These are phyloP conservation scores for Penicillium sp. DNA, from an alignment of 2,329 filamentous ascomycete species.

Conservation along the genomic window DNA sequence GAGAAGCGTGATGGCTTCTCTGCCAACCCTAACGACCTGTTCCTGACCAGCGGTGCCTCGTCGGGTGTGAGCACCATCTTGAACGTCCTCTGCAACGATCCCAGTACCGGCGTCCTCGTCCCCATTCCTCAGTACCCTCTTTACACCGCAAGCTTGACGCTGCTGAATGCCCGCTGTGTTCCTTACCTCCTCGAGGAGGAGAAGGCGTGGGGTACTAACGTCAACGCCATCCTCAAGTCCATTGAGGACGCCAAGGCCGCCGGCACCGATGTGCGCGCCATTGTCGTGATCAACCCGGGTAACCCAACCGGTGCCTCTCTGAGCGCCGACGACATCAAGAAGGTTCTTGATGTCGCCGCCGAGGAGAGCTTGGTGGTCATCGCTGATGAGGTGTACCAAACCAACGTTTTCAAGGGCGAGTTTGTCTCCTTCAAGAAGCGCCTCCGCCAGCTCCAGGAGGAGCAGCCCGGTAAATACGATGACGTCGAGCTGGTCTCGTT, in stretches of 20 bases:
- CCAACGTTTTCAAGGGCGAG: constrained; percentile 91
- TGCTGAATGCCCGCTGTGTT: constrained; percentile 82
- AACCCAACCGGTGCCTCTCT: constrained; percentile 94
- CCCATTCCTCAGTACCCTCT: constrained; percentile 98
- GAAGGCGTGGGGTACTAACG: constrained; percentile 81
- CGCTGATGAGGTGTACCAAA: constrained; percentile 98
- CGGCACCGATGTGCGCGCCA: constrained; percentile 83
- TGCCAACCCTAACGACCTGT: constrained; percentile 76
- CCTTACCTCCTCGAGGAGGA: constrained; percentile 92
- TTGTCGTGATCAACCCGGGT: constrained; percentile 97
- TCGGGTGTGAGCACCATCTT: constrained; percentile 93
- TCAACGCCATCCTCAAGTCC: constrained; percentile 71
- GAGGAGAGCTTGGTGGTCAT: constrained; percentile 84
- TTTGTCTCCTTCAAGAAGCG: constrained; percentile 96
- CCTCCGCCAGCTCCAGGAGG: constrained; percentile 74
- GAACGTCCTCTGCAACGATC: constrained; percentile 77
- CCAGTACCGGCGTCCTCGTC: constrained; percentile 79
- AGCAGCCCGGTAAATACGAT: constrained; percentile 74
- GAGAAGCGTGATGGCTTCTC: constrained; percentile 89
- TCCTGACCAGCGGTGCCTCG: constrained; percentile 87
- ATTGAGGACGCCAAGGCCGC: constrained; percentile 72
- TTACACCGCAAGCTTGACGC: constrained; percentile 86
- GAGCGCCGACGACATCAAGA: constrained; percentile 72
- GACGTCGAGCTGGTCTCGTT: constrained; percentile 84
- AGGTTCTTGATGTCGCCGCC: constrained; percentile 82